phyloP scores from a whole-genome alignment of 1,284 basidiomycete species.

The Leccinum proliferum region DNA sequence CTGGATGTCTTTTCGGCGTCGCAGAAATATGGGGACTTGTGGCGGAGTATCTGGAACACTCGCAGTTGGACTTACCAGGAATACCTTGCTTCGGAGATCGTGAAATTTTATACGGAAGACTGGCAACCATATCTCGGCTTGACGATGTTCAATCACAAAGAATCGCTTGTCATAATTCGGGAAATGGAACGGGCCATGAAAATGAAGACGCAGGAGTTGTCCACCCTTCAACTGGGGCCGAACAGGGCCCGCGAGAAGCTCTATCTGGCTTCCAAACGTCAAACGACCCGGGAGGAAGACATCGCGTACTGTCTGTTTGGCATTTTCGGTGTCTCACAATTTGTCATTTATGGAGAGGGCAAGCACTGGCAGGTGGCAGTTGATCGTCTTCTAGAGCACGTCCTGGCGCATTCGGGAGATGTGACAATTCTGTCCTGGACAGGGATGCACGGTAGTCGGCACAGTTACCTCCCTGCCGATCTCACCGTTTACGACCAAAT shows the following conservation, averaged over 20 bases:
- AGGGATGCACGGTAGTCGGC: not conserved
- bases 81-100: not conserved
- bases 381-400: slow-evolving; percentile 6
- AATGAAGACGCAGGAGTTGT: not conserved
- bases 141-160: not conserved
- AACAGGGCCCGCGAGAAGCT: not conserved
- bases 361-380: not conserved
- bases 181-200: not conserved
- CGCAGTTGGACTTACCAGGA: not conserved
- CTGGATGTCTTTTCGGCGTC: not conserved
- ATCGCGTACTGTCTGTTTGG: slow-evolving; percentile 5
- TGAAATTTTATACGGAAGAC: not conserved
- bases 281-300: slow-evolving; percentile 8
- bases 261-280: slow-evolving; percentile 2
- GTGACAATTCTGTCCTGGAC: slow-evolving; percentile 7
- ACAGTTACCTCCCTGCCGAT: slow-evolving; percentile 10
- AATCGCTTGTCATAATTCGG: not conserved
- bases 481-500: slow-evolving; percentile 10
- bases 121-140: not conserved
- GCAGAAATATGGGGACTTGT: not conserved
- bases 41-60: not conserved
- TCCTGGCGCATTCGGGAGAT: slow-evolving; percentile 1
- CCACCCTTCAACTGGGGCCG: not conserved
- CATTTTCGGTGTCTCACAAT: too few species aligned
- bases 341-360: too few species aligned